Evolutionary conservation across 1,139 yeast genomes (phyloP).

Genomic region (Nadsonia commutata): DNA sequence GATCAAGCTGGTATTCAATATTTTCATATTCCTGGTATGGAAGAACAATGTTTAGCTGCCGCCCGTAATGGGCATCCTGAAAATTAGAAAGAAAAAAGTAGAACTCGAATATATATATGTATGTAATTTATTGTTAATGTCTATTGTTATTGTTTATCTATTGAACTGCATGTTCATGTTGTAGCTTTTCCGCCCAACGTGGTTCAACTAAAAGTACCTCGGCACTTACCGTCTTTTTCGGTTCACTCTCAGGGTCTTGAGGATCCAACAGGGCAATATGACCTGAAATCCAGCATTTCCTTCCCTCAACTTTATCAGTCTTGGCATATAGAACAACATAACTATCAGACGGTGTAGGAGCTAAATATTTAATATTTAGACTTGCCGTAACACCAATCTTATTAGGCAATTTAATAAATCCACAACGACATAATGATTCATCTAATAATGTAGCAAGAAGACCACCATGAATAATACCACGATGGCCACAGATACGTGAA

Average conservation of each 20-base stretch:
- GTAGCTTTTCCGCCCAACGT: constrained; percentile 18
- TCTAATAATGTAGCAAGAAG: constrained; percentile 69
- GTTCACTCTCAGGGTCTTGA: constrained; percentile 8
- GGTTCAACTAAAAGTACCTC: constrained; percentile 22
- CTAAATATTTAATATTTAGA: constrained; percentile 49
- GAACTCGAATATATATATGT: not conserved
- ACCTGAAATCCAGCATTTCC: constrained; percentile 70
- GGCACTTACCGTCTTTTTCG: constrained; percentile 19
- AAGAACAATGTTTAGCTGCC: constrained; percentile 51
- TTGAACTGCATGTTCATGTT: not conserved
- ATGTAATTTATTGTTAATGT: not conserved
- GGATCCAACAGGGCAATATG: not conserved
- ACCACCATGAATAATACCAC: constrained; percentile 78
- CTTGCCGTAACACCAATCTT: constrained; percentile 85
- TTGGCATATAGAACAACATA: constrained; percentile 54
- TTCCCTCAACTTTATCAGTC: constrained; percentile 53
- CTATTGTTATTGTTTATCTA: not conserved
- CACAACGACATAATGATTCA: constrained; percentile 76
- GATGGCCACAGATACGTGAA: constrained; percentile 44
- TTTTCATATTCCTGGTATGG: constrained; percentile 72
- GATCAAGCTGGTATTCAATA: constrained; percentile 48
- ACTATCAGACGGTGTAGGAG: constrained; percentile 51
- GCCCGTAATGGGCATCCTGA: constrained; percentile 61
- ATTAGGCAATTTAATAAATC: constrained; percentile 71
- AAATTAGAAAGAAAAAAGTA: not conserved